Evolutionary conservation across 352 stramenopile genomes (phyloP).

Genomic region (Elongisporangium undulatum): DNA sequence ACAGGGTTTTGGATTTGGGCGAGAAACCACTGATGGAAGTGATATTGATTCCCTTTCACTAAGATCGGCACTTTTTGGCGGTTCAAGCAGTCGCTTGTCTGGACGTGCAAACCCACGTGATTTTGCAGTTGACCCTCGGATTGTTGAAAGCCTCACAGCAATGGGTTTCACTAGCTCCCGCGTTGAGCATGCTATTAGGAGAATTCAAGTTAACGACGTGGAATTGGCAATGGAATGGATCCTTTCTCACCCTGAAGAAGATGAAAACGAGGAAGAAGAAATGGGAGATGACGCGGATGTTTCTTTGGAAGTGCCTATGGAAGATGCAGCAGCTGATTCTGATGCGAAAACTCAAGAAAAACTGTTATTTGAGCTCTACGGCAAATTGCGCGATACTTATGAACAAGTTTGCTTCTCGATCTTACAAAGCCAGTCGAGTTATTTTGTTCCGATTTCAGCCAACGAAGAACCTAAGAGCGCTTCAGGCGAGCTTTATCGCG

Average conservation of each 20-base stretch:
- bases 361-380: slow-evolving; percentile 47
- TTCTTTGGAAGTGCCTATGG: slow-evolving; percentile 8
- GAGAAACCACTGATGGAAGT: slow-evolving; percentile 20
- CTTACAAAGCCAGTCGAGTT: slow-evolving; percentile 33
- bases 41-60: slow-evolving; percentile 43
- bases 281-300: slow-evolving; percentile 20
- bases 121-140: slow-evolving; percentile 89
- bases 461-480: background rate
- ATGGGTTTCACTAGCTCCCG: slow-evolving; percentile 94
- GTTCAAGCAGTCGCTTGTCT: slow-evolving; percentile 10
- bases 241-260: slow-evolving; percentile 85
- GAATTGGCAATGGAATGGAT: slow-evolving; percentile 97
- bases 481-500: slow-evolving; percentile 16
- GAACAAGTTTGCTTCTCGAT: slow-evolving; percentile 67
- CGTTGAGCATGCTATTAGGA: slow-evolving; percentile 88
- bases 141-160: slow-evolving; percentile 90
- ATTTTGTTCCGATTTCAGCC: background rate
- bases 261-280: slow-evolving; percentile 26
- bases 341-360: slow-evolving; percentile 20
- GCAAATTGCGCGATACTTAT: slow-evolving; percentile 45
- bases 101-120: slow-evolving; percentile 23
- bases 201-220: slow-evolving; percentile 88
- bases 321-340: background rate
- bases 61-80: slow-evolving; percentile 47
- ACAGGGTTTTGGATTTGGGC: slow-evolving; percentile 32